Evolutionary conservation across 495 filamentous ascomycete genomes (phyloP).

Genomic region (Annulohypoxylon nitens): DNA sequence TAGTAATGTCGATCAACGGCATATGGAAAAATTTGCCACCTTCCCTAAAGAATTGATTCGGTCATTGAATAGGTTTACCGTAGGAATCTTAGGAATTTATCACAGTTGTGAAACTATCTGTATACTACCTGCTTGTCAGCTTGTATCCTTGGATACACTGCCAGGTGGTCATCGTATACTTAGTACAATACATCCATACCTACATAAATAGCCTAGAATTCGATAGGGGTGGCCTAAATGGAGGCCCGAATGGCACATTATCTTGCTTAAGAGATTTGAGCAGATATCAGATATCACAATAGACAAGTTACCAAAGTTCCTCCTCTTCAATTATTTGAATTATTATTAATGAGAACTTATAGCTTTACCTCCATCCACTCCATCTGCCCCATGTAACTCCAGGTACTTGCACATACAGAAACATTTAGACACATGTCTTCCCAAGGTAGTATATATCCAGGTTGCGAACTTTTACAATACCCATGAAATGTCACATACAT

Average conservation of each 20-base stretch:
- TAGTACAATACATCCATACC: too few relatives aligned
- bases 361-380: not conserved
- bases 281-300: conserved; percentile 46
- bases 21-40: conserved; percentile 36
- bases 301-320: conserved; percentile 17
- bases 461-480: conserved; percentile 9
- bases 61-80: conserved; percentile 45
- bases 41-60: conserved; percentile 45
- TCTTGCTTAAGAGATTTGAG: conserved; percentile 42
- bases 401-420: conserved; percentile 4
- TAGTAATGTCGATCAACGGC: conserved; percentile 40
- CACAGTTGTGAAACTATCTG: conserved; percentile 23
- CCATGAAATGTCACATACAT: conserved; percentile 12
- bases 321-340: conserved; percentile 1
- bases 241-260: conserved; percentile 40
- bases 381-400: conserved; percentile 1
- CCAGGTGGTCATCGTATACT: too few relatives aligned
- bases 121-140: not conserved
- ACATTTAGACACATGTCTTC: not conserved
- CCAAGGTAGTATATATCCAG: conserved; percentile 11
- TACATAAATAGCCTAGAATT: conserved; percentile 21
- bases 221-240: conserved; percentile 18
- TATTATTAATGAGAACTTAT: conserved; percentile 26
- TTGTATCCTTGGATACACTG: too few relatives aligned
- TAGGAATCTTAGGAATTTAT: conserved; percentile 13